Conservation (phyloP, 129 eudicot species). For the Flaveria linearis region DNA sequence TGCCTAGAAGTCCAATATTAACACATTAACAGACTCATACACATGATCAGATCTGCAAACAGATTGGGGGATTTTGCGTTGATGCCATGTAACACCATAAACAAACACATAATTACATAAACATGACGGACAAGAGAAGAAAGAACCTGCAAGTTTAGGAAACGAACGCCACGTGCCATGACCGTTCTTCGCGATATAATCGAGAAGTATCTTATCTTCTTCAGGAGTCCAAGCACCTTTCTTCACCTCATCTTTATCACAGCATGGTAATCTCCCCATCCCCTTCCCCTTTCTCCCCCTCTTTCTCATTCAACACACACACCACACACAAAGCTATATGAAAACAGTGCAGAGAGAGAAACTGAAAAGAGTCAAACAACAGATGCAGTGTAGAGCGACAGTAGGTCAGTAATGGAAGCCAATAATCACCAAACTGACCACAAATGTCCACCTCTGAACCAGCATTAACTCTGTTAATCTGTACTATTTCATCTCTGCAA, state of each 20-base stretch:
- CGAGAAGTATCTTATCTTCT: slow-evolving; percentile 80
- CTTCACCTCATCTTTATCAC: slow-evolving; percentile 52
- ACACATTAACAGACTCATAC: not conserved
- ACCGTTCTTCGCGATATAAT: slow-evolving; percentile 65
- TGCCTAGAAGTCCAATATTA: not conserved
- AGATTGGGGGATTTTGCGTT: not conserved
- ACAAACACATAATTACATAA: not conserved
- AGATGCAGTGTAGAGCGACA: slow-evolving; percentile 24
- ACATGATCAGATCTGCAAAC: not conserved
- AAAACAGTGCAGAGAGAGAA: slow-evolving; percentile 22
- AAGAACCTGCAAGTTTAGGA: slow-evolving; percentile 77
- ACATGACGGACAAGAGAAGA: not conserved
- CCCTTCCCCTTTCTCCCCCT: slow-evolving; percentile 31
- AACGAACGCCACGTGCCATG: slow-evolving; percentile 80
- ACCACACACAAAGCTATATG: not conserved
- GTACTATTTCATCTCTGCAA: slow-evolving; percentile 28
- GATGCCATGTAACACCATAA: not conserved
- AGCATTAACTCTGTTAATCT: slow-evolving; percentile 21
- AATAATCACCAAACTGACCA: slow-evolving; percentile 31
- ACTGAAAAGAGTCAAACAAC: slow-evolving; percentile 23
- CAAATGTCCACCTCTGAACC: slow-evolving; percentile 24
- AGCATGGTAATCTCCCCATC: slow-evolving; percentile 59
- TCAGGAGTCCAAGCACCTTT: slow-evolving; percentile 88
- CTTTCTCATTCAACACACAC: slow-evolving; percentile 28
- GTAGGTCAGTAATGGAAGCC: slow-evolving; percentile 43